Base-by-base conservation (phyloP, 768 basidiomycete species). In the Leccinum imitatum region DNA sequence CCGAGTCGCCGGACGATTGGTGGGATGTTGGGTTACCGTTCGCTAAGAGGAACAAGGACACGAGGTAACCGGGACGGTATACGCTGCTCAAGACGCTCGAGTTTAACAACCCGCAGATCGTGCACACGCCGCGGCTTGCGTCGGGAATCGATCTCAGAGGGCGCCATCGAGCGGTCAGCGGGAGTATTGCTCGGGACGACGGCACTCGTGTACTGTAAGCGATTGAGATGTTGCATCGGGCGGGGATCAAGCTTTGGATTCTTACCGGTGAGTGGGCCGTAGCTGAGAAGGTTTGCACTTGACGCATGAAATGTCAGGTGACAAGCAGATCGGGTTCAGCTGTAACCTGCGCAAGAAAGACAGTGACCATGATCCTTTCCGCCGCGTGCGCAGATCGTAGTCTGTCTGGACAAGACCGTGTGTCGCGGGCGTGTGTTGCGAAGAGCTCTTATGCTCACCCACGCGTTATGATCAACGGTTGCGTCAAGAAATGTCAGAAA, bases 151-250 rank as follows among this genome's bases (percentile, higher is more conserved):
- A 96, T 67, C 78, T 79, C 13, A 98, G 61, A 89, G 87, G 77
- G 92, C 92, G 3, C 89, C 85, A 65, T 91, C 91, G 57, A 66
- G 82, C 66, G 84, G 98, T 61, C 96, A 98, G 71, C 87, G 90
- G 67, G 86, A 85, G 21, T 75, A 17, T 88, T 98, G 46, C 79
- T 98, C 13, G 44, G 95, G 91, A 95, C 95, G 11, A 98, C 96
- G 1, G 96, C 96, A 1, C 75, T 99, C 59, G 96, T 11, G 96
- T 99, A 0, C 96, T 95, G 1, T 95, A 97, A 59, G 91, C 96
- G 2, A 98, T 99, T 63, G 94, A 93, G 65, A 88, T 82, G 57
- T 79, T 99, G 17, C 95, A 97, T 68, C 79, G 83, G 30, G 96
- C 96, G 2, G 96, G 96, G 11, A 97, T 99, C 78, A 99, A 98